These are phyloP conservation scores for Serendipita sp. DNA, from an alignment of 768 basidiomycete genomes.

Conservation along the genomic window DNA sequence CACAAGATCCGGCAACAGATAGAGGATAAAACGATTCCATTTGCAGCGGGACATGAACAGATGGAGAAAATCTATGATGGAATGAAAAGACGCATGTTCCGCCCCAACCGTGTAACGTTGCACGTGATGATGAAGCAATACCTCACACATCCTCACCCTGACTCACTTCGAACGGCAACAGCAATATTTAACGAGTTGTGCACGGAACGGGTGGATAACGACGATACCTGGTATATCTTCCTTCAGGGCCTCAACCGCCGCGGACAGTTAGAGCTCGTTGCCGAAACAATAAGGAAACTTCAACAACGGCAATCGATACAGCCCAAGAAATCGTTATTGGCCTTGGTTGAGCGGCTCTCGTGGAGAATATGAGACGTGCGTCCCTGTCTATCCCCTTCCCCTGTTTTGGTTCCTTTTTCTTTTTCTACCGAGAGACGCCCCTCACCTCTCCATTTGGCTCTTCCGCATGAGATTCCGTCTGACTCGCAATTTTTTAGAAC, in stretches of 20 bases:
- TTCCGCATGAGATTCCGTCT: constrained; percentile 79
- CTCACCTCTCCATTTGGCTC: constrained; percentile 30
- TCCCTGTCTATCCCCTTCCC: too few species aligned
- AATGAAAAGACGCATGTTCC: constrained; percentile 41
- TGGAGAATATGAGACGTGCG: not conserved
- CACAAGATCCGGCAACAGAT: constrained; percentile 42
- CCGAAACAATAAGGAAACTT: constrained; percentile 48
- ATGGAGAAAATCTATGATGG: constrained; percentile 33
- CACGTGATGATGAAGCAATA: constrained; percentile 61
- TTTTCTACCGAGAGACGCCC: not conserved
- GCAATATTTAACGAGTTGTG: constrained; percentile 46
- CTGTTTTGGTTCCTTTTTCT: too few species aligned
- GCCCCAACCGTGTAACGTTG: constrained; percentile 48
- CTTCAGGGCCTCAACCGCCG: constrained; percentile 44
- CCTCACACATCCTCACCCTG: constrained; percentile 33
- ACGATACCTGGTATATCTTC: constrained; percentile 66
- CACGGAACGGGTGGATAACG: constrained; percentile 29
- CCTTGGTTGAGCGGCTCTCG: not conserved
- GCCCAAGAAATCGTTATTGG: constrained; percentile 14
- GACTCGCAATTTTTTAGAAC: constrained; percentile 53
- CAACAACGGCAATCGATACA: constrained; percentile 28
- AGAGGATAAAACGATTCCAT: constrained; percentile 30
- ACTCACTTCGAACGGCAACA: constrained; percentile 40
- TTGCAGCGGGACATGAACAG: constrained; percentile 29
- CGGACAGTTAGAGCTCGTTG: constrained; percentile 44